A percentile compares a stretch with the other conserved stretches of the same genome.
phyloP scores from a whole-genome alignment of 352 stramenopile species.

The Plasmopara halstedii region DNA sequence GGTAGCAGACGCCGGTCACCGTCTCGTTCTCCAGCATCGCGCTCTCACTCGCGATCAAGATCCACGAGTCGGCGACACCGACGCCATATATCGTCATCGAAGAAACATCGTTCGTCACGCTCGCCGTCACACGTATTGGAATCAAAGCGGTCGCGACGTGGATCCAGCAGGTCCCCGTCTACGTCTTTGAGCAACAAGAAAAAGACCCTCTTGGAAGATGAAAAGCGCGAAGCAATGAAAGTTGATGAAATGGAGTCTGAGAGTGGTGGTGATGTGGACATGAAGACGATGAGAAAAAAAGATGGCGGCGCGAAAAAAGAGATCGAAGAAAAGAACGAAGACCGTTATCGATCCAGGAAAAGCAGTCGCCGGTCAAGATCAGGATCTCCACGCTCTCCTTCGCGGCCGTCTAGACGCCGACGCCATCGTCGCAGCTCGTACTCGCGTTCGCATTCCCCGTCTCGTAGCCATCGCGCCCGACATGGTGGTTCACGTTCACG shows the following conservation, averaged over 20 bases:
- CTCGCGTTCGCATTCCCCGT: slow-evolving; percentile 43
- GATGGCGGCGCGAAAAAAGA: slow-evolving; percentile 6
- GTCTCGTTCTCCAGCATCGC: slow-evolving; percentile 35
- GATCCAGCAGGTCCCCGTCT: slow-evolving; percentile 14
- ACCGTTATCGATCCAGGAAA: slow-evolving; percentile 23
- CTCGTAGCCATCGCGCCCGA: slow-evolving; percentile 30
- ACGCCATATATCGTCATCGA: slow-evolving; percentile 20
- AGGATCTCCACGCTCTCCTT: slow-evolving; percentile 40
- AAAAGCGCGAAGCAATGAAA: slow-evolving; percentile 11
- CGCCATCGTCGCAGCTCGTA: slow-evolving; percentile 30
- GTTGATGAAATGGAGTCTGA: not conserved
- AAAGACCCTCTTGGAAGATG: slow-evolving; percentile 2
- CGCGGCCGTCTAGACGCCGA: slow-evolving; percentile 42
- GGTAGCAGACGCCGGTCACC: slow-evolving; percentile 27
- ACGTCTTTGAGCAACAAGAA: slow-evolving; percentile 9
- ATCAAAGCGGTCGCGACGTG: slow-evolving; percentile 17
- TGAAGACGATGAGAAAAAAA: slow-evolving; percentile 10
- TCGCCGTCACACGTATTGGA: slow-evolving; percentile 13
- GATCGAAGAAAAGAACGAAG: slow-evolving; percentile 13
- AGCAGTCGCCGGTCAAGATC: slow-evolving; percentile 50
- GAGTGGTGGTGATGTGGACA: slow-evolving; percentile 6
- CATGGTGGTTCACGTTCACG: slow-evolving; percentile 40
- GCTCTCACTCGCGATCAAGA: slow-evolving; percentile 27
- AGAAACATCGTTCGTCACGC: slow-evolving; percentile 18
- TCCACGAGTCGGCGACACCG: slow-evolving; percentile 21